Percentiles rank a stretch among this genome's conserved stretches.
Evolutionary conservation across 306 rosid species (phyloP).

Genomic region (Corylus americana): DNA sequence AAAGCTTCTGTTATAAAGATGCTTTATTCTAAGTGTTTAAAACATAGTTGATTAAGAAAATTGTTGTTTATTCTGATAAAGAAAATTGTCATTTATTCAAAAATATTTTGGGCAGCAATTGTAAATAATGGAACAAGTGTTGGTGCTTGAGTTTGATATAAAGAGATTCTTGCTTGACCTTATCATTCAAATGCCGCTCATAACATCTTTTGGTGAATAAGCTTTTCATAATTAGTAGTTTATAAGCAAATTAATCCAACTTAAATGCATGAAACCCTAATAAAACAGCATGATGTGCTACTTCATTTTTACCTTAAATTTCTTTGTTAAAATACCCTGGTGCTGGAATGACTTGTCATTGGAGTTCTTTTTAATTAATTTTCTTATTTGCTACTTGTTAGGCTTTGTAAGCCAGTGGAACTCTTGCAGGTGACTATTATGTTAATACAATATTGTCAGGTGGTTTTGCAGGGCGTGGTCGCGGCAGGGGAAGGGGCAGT

Average conservation of each 20-base stretch:
- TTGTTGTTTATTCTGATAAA: not conserved
- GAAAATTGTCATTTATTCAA: not conserved
- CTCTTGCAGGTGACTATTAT: not conserved
- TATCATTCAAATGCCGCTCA: not conserved
- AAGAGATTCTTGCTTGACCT: not conserved
- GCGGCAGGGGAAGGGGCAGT: conserved; percentile 62
- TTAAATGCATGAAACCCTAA: not conserved
- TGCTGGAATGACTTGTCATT: not conserved
- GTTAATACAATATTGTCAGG: conserved; percentile 9
- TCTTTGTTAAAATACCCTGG: not conserved
- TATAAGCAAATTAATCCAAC: not conserved
- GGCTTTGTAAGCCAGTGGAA: not conserved
- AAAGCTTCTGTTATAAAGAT: not conserved
- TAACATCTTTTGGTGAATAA: not conserved
- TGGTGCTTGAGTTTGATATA: not conserved
- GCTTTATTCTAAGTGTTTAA: not conserved
- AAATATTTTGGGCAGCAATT: not conserved
- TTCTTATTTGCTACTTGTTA: not conserved
- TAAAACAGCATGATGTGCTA: not conserved
- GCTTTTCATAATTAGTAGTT: not conserved
- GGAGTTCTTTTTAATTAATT: not conserved
- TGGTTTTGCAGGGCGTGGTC: conserved; percentile 61
- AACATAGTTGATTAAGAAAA: not conserved
- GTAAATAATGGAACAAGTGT: not conserved
- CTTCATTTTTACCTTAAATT: not conserved